Percentiles rank a stretch among this genome's conserved stretches.
Evolutionary conservation across 345 rosid species (phyloP).

Genomic region (Hibiscus trionum): DNA sequence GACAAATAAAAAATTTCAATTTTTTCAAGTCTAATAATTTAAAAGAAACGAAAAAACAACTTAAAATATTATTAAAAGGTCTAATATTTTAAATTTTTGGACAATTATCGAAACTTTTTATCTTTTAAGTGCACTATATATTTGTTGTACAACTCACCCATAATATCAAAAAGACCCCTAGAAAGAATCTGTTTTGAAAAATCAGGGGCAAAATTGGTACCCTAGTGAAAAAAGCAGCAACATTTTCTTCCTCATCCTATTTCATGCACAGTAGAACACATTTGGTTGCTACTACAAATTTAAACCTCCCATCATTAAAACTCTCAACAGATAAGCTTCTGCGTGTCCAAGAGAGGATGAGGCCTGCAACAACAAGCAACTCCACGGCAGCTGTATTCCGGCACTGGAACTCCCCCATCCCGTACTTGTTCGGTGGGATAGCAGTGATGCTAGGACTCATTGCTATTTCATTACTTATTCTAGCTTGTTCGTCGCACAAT

Average conservation of each 20-base stretch:
- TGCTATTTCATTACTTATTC: slow-evolving; percentile 29
- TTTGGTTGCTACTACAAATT: slow-evolving; percentile 16
- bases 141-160: no score
- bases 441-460: slow-evolving; percentile 45
- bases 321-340: no score
- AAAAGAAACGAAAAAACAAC: no score
- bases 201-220: slow-evolving; percentile 26
- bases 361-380: slow-evolving; percentile 20
- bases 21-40: no score
- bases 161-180: slow-evolving; percentile 18
- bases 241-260: slow-evolving; percentile 3
- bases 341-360: slow-evolving; percentile 19
- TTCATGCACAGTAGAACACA: slow-evolving; percentile 14
- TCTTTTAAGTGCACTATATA: no score
- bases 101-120: no score
- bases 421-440: slow-evolving; percentile 42
- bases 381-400: slow-evolving; percentile 14
- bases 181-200: slow-evolving; percentile 29
- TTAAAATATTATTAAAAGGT: no score
- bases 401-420: slow-evolving; percentile 36
- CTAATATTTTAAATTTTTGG: no score
- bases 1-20: no score
- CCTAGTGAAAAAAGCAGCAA: slow-evolving; percentile 7
- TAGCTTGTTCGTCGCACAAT: slow-evolving; percentile 33
- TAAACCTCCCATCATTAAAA: background rate